Evolutionary conservation across 495 filamentous ascomycete species (phyloP).

Genomic region (Rhizodiscina lignyota): DNA sequence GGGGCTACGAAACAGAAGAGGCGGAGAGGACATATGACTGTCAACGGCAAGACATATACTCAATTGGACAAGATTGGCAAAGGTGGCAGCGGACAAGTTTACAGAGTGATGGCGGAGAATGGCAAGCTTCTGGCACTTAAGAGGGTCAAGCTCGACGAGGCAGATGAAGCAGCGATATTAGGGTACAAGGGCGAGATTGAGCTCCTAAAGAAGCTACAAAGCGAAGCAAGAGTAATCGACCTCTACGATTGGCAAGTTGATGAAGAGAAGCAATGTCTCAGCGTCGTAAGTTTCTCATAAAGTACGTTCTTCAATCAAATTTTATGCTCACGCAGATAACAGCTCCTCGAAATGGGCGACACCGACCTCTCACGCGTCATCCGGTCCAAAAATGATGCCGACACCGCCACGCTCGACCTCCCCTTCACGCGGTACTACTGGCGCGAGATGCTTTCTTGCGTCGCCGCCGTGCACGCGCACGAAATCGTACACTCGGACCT

Average conservation of each 20-base stretch:
- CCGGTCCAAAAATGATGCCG: slow-evolving; percentile 45
- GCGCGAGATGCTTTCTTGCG: slow-evolving; percentile 97
- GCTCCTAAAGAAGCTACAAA: slow-evolving; percentile 61
- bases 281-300: slow-evolving; percentile 40
- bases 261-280: slow-evolving; percentile 67
- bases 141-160: slow-evolving; percentile 74
- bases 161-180: slow-evolving; percentile 64
- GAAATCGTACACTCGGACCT: slow-evolving; percentile 94
- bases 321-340: slow-evolving; percentile 2
- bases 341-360: slow-evolving; percentile 97
- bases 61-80: slow-evolving; percentile 79
- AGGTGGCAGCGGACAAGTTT: slow-evolving; percentile 84
- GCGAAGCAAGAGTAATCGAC: slow-evolving; percentile 75
- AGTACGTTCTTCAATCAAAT: slow-evolving; percentile 1
- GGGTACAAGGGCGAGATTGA: slow-evolving; percentile 98
- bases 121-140: slow-evolving; percentile 89
- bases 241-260: slow-evolving; percentile 91
- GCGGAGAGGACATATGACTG: slow-evolving; percentile 56
- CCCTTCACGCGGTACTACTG: slow-evolving; percentile 93
- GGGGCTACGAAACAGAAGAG: slow-evolving; percentile 47
- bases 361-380: slow-evolving; percentile 85
- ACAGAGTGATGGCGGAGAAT: slow-evolving; percentile 93
- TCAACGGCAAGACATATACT: slow-evolving; percentile 85
- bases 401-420: slow-evolving; percentile 47
- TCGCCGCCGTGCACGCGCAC: slow-evolving; percentile 67